Conservation (phyloP, 2,329 filamentous ascomycete genomes). For the Proliferodiscus dingleyae region DNA sequence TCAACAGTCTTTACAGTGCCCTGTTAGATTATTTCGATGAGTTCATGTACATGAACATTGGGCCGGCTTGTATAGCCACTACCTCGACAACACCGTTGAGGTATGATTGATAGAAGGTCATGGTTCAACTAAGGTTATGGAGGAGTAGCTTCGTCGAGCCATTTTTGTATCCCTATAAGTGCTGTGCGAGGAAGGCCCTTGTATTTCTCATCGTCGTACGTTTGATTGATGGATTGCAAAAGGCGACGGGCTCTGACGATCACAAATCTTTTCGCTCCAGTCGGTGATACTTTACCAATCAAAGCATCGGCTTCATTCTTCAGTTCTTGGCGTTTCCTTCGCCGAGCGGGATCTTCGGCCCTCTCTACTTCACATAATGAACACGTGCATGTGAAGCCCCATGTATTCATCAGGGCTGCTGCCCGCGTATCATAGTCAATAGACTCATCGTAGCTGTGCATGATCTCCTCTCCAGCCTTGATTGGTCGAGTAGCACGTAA, state of each 20-base stretch:
- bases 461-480: slow-evolving; percentile 40
- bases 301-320: slow-evolving; percentile 23
- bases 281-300: slow-evolving; percentile 5
- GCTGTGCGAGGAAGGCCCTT: slow-evolving; percentile 11
- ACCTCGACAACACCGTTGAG: too few species aligned
- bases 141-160: slow-evolving; percentile 6
- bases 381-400: slow-evolving; percentile 42
- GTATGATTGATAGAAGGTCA: too few species aligned
- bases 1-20: too few species aligned
- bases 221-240: slow-evolving; percentile 7
- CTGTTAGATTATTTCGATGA: too few species aligned
- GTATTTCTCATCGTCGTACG: slow-evolving; percentile 12
- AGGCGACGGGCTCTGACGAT: slow-evolving; percentile 9
- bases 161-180: slow-evolving; percentile 6
- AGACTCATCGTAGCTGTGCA: slow-evolving; percentile 35
- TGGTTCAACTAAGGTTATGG: not conserved
- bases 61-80: too few species aligned
- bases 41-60: too few species aligned
- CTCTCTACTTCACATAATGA: slow-evolving; percentile 15
- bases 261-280: slow-evolving; percentile 14
- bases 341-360: slow-evolving; percentile 15
- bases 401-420: slow-evolving; percentile 29
- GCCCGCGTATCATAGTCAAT: slow-evolving; percentile 23
- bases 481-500: slow-evolving; percentile 44
- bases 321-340: slow-evolving; percentile 19